phyloP scores from a whole-genome alignment of 164 flowering plant genomes.

The Liquidambar formosana region DNA sequence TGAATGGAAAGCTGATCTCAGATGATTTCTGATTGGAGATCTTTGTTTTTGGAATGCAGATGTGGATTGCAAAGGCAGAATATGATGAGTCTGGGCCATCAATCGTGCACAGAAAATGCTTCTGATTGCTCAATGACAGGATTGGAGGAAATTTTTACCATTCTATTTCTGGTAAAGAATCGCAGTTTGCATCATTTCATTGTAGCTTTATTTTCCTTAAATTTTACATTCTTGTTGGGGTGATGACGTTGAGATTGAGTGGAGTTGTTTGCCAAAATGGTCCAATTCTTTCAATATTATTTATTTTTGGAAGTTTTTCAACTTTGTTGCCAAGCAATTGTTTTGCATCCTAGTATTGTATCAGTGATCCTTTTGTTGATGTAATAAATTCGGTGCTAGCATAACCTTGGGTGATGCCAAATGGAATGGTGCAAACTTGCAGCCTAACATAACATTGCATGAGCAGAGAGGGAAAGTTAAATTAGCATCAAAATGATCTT shows the following conservation, averaged over 20 bases:
- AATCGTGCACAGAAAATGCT: slow-evolving; percentile 77
- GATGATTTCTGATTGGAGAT: background rate
- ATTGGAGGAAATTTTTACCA: background rate
- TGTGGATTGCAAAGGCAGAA: slow-evolving; percentile 80
- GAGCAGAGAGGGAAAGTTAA: too few relatives aligned
- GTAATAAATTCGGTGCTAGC: background rate
- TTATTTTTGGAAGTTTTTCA: slow-evolving; percentile 5
- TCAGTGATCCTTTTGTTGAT: background rate
- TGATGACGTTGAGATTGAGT: slow-evolving; percentile 9
- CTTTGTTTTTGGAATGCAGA: slow-evolving; percentile 37
- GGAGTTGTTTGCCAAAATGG: slow-evolving; percentile 12
- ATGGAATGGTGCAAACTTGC: too few relatives aligned
- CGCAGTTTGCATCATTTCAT: slow-evolving; percentile 10
- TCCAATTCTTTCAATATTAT: slow-evolving; percentile 16
- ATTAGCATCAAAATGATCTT: too few relatives aligned
- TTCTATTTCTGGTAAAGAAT: slow-evolving; percentile 11
- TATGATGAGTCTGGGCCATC: slow-evolving; percentile 75
- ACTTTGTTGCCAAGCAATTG: background rate
- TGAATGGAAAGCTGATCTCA: background rate
- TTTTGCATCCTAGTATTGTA: background rate
- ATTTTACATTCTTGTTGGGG: slow-evolving; percentile 17
- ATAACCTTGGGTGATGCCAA: too few relatives aligned
- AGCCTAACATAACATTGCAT: too few relatives aligned
- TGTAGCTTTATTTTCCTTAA: slow-evolving; percentile 15
- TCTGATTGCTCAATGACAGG: slow-evolving; percentile 28